Evolutionary conservation across 164 flowering plant species (phyloP).

Genomic region (Akebia trifoliata): DNA sequence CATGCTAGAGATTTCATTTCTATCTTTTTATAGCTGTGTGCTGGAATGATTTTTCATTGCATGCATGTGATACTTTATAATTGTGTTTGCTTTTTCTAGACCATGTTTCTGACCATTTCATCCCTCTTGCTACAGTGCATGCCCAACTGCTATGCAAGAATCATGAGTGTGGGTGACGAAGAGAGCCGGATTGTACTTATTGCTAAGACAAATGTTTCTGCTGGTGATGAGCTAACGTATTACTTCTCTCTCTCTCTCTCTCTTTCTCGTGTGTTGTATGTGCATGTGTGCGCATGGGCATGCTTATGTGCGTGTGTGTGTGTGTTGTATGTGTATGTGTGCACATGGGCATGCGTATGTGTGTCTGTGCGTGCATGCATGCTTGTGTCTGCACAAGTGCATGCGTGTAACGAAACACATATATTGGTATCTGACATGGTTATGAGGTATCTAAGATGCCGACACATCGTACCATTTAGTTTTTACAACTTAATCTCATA

Average conservation of each 20-base stretch:
- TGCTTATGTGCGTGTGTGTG: too few relatives aligned
- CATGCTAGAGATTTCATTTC: too few relatives aligned
- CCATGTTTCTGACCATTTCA: constrained; percentile 4
- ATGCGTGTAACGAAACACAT: too few relatives aligned
- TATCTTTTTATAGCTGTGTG: not conserved
- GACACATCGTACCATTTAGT: not conserved
- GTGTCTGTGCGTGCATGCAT: too few relatives aligned
- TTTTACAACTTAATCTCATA: not conserved
- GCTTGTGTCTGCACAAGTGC: too few relatives aligned
- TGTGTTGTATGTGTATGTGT: too few relatives aligned
- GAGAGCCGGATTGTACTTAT: constrained; percentile 86
- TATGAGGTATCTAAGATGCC: too few relatives aligned
- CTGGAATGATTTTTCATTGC: not conserved
- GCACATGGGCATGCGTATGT: too few relatives aligned
- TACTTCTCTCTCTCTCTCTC: constrained; percentile 14
- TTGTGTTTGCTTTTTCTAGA: constrained; percentile 1
- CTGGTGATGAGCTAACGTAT: constrained; percentile 95
- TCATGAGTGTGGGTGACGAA: constrained; percentile 73
- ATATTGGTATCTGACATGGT: too few relatives aligned
- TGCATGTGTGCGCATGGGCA: not conserved
- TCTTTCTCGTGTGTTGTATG: constrained; percentile 4
- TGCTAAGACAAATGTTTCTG: constrained; percentile 75
- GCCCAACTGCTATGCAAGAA: constrained; percentile 97
- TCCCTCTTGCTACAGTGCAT: constrained; percentile 52
- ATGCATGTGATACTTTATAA: not conserved